These are phyloP conservation scores for Fusarium redolens DNA, from an alignment of 2,329 filamentous ascomycete species.

Conservation along the genomic window DNA sequence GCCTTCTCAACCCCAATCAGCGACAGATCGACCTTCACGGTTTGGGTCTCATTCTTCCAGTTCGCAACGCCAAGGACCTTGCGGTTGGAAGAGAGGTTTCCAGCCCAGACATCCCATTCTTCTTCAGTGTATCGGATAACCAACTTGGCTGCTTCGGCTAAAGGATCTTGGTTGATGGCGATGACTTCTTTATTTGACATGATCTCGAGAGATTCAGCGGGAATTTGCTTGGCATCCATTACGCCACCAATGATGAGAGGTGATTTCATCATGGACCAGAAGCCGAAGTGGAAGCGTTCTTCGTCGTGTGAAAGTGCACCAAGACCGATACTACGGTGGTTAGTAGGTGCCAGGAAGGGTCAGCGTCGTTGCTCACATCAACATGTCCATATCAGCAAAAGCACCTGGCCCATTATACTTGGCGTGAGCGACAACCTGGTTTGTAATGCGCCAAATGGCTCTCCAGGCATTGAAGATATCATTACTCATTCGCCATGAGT, in stretches of 20 bases:
- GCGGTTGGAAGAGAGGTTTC: constrained; percentile 56
- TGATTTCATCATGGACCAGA: constrained; percentile 65
- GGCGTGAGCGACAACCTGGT: constrained; percentile 61
- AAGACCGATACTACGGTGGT: constrained; percentile 56
- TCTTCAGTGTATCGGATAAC: constrained; percentile 59
- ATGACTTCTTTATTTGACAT: constrained; percentile 65
- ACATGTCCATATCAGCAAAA: constrained; percentile 65
- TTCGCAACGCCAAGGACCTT: constrained; percentile 61
- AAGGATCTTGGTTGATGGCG: constrained; percentile 66
- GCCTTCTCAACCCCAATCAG: constrained; percentile 55
- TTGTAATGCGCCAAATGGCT: constrained; percentile 62
- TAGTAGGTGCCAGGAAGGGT: accelerated
- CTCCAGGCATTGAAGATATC: constrained; percentile 65
- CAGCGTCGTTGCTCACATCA: constrained; percentile 50
- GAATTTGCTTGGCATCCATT: constrained; percentile 53
- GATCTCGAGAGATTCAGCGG: constrained; percentile 54
- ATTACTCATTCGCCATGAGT: constrained; percentile 64
- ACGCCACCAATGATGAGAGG: constrained; percentile 61
- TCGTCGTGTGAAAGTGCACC: constrained; percentile 57
- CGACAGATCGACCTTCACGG: constrained; percentile 56
- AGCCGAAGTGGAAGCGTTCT: constrained; percentile 63
- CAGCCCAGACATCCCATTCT: constrained; percentile 64
- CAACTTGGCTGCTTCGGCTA: constrained; percentile 64
- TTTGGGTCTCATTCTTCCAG: constrained; percentile 59
- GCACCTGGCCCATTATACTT: constrained; percentile 58